Evolutionary conservation across 2,329 filamentous ascomycete genomes (phyloP).

Genomic region (Aspergillus versicolor): DNA sequence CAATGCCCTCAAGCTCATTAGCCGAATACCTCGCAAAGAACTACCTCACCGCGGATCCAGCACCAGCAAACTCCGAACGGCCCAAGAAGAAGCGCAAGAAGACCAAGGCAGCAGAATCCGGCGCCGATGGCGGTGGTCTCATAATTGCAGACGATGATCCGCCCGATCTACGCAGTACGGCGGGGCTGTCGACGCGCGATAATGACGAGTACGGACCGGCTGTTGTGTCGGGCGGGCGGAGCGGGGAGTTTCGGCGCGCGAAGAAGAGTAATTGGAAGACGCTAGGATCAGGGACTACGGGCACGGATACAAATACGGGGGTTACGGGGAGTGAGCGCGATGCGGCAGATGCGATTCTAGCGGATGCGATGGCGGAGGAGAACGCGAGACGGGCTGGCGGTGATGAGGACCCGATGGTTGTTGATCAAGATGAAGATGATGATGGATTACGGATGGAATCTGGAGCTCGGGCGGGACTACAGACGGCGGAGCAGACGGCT

Average conservation of each 20-base stretch:
- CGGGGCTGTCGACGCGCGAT: conserved; percentile 20
- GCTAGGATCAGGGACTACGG: conserved; percentile 37
- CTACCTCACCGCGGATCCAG: conserved; percentile 71
- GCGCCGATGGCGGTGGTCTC: conserved; percentile 38
- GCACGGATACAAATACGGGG: conserved; percentile 28
- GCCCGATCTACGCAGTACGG: conserved; percentile 32
- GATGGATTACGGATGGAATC: conserved; percentile 71
- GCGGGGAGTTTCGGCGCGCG: conserved; percentile 62
- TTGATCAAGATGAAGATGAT: conserved; percentile 40
- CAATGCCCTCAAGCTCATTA: conserved; percentile 57
- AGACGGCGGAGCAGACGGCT: conserved; percentile 76
- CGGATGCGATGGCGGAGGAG: conserved; percentile 67
- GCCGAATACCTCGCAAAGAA: conserved; percentile 86
- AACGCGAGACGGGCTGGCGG: conserved; percentile 53
- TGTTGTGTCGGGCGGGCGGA: conserved; percentile 27
- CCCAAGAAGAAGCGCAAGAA: conserved; percentile 59
- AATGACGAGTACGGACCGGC: conserved; percentile 40
- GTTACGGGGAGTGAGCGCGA: conserved; percentile 48
- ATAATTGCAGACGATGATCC: conserved; percentile 45
- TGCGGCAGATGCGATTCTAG: conserved; percentile 76
- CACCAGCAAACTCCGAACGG: conserved; percentile 38
- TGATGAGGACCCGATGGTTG: conserved; percentile 48
- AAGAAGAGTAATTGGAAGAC: conserved; percentile 82
- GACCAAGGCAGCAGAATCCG: conserved; percentile 45
- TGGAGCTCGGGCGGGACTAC: conserved; percentile 82